A percentile compares a stretch with the other conserved stretches of the same genome.
Conservation (phyloP, 495 filamentous ascomycete genomes). For the Thermochaetoides thermophila region DNA sequence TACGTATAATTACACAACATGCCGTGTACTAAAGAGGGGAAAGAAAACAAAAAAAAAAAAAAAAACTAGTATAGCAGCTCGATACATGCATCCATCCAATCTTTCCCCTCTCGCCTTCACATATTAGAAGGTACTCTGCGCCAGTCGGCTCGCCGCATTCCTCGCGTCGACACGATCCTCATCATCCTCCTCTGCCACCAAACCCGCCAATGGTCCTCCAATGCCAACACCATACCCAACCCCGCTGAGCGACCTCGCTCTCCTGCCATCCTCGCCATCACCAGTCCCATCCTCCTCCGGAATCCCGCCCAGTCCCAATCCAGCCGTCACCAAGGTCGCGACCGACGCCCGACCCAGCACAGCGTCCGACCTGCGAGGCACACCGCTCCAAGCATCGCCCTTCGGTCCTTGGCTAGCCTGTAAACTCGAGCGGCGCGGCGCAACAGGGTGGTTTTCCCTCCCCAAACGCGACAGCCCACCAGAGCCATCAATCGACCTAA, state of each 20-base stretch:
- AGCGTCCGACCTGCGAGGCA: conserved; percentile 64
- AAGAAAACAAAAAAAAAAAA: too few relatives aligned
- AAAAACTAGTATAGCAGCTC: too few relatives aligned
- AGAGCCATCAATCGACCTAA: conserved; percentile 77
- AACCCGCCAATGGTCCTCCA: conserved; percentile 47
- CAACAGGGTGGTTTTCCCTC: conserved; percentile 61
- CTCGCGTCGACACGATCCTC: conserved; percentile 87
- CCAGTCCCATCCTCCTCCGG: conserved; percentile 13
- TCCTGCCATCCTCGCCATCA: conserved; percentile 17
- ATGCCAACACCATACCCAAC: conserved; percentile 26
- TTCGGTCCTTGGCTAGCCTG: conserved; percentile 82
- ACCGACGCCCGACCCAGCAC: conserved; percentile 61
- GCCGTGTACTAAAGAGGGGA: too few relatives aligned
- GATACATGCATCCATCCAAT: background rate
- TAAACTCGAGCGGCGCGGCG: conserved; percentile 55
- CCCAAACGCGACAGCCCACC: conserved; percentile 82
- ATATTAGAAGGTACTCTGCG: conserved; percentile 76
- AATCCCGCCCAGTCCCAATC: conserved; percentile 29
- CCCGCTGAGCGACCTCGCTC: conserved; percentile 42
- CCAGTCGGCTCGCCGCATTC: conserved; percentile 87
- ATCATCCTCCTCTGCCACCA: conserved; percentile 89
- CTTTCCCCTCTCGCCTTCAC: background rate
- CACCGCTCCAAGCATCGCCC: conserved; percentile 94
- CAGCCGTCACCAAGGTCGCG: conserved; percentile 41
- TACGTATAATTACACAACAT: too few relatives aligned